Base-by-base conservation (phyloP, 305 asterid genomes). In the Monarda citriodora region DNA sequence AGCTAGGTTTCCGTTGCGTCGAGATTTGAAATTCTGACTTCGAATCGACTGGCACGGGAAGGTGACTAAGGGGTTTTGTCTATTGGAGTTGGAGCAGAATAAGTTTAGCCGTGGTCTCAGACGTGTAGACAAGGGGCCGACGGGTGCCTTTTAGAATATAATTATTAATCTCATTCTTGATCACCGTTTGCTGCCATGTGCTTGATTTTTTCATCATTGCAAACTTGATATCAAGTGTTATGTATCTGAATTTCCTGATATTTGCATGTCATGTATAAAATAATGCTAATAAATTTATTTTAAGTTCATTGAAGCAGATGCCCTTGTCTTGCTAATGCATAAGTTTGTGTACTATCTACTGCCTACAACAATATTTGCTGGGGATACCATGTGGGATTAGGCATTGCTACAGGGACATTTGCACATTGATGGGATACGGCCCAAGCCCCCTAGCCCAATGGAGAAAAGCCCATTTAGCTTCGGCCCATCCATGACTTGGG, bases 271-370 rank as follows among this genome's bases (percentile, higher is more conserved):
- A 18, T 47, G 9, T 32, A 31, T 13, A 31, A 32, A 9, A 7
- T 32, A 7, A 32, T 21, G 4, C 26, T 23, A 20, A 13, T 49
- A 20, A 15, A 36, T 48, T 9, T 12, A 26, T 13, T 13, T 32
- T 49, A 46, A 31, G 42, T 32, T 61, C 56, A 61, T 34, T 47
- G 47, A 60, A 60, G 54, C 25, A 32, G 46, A 61, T 26, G 21
- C 37, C 57, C 48, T 20, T 10, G 23, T 47, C 47, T 60, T 47
- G 36, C 23, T 47, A 46, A 8, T 6, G 56, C 46, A 18, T 58
- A 52, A 58, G 53, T 58, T 14, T 29, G 20, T 46, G 32, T 22
- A 47, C 9, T 18, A 18, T 31, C 20, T 26, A 45, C 20, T 14
- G 20, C 41, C 21, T 44, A 59, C 20, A 18, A 45, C 53, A 45